Base-by-base conservation (phyloP, 1,284 basidiomycete genomes). In the Microbotryomycetes sp. region DNA sequence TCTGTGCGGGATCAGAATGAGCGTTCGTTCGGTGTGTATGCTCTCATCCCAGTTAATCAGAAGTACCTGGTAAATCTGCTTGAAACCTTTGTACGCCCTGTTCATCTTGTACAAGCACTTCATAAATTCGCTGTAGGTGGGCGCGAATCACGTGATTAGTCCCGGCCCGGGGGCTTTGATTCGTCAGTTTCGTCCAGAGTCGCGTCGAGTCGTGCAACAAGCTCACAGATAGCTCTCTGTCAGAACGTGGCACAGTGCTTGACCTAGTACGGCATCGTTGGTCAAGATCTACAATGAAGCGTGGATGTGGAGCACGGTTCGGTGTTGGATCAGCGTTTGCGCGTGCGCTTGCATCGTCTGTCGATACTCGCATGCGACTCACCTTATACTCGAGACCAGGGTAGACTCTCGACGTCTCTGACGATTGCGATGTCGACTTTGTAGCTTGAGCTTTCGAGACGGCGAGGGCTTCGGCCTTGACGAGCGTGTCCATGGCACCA, bases 71-170 rank as follows among this genome's bases (percentile, higher is more conserved):
- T 59, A 67, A 28, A 63, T 57, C 9, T 53, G 9, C n/a, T 53
- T 29, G 53, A 65, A 63, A 22, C 61, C 60, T 48, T 69, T 69
- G 64, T 66, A 69, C 6, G 66, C 59, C 19, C 52, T 56, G 36
- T 70, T 72, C 47, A 72, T 63, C 57, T 72, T 72, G 58, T 52
- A 72, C 19, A 70, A 36, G 9, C 66, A 69, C 47, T 62, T 57
- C 42, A 62, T 61, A 36, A 66, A 67, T 42, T 63, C 56, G 14
- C 54, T 51, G 49, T 31, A 29, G 47, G 22, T 36, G 5, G 28
- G 3, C 47, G 16, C 23, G 47, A 49, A 28, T 52, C 14, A 15
- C 30, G 50, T 28, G 50, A 25, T 3, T 19, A 49, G 47, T n/a
- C 6, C 19, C 14, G 14, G 47, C 15, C 47, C 23, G 28, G 47